A percentile compares a stretch with the other conserved stretches of the same genome.
Conservation (phyloP, 2,329 filamentous ascomycete species). For the Nothomitra cinnamomea region DNA sequence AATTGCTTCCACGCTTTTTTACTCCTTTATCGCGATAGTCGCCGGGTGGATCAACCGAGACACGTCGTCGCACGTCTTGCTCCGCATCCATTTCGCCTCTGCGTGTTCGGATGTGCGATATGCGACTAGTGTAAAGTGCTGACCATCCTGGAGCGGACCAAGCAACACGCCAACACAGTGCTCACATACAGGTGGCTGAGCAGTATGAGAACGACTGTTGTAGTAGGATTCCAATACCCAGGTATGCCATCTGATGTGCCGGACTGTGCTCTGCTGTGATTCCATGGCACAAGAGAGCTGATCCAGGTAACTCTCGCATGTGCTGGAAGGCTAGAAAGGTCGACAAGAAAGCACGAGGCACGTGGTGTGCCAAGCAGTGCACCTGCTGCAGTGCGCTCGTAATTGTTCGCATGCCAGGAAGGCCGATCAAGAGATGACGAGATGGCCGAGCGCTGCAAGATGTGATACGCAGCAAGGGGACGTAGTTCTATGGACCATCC, state of each 20-base stretch:
- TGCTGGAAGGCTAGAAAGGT: no score
- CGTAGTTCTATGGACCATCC: no score
- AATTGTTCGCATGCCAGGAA: not conserved
- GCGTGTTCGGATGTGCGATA: not conserved
- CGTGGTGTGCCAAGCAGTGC: no score
- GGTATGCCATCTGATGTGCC: not conserved
- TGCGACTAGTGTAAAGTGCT: not conserved
- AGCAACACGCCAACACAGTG: no score
- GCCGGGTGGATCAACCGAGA: conserved; percentile 1
- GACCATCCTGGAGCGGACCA: no score
- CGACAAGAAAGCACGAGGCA: no score
- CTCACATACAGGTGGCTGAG: not conserved
- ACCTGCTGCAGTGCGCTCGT: not conserved
- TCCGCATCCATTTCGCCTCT: not conserved
- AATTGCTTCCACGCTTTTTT: no score
- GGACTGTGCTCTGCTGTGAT: not conserved
- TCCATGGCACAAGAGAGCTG: not conserved
- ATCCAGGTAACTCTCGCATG: no score
- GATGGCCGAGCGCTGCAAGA: conserved; percentile 2
- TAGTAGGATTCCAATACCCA: not conserved
- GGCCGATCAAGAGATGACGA: conserved; percentile 3
- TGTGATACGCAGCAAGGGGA: not conserved
- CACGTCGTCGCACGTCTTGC: conserved; percentile 2
- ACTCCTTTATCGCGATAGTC: conserved; percentile 3
- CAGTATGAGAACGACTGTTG: not conserved